Conservation (phyloP, 192 early-diverging fungal genomes). For the Backusella psychrophila region DNA sequence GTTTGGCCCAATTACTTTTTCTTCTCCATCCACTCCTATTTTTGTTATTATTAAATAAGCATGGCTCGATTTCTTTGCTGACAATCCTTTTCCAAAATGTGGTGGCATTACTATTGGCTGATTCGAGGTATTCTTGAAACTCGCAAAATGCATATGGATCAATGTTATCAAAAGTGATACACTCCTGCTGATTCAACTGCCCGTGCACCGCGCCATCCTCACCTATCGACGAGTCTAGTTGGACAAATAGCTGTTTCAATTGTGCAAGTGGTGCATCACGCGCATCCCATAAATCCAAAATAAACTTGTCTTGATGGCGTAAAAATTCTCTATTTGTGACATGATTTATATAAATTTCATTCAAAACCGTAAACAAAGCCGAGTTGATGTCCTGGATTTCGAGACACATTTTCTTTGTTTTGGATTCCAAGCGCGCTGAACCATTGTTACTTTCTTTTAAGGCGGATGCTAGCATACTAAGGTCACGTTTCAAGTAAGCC, state of each 20-base stretch:
- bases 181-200: background rate
- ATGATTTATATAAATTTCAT: background rate
- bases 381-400: background rate
- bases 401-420: background rate
- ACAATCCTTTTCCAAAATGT: background rate
- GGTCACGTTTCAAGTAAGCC: background rate
- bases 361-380: conserved; percentile 9
- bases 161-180: background rate
- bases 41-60: background rate
- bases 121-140: background rate
- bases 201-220: background rate
- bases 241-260: background rate
- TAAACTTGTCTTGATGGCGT: background rate
- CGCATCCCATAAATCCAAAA: background rate
- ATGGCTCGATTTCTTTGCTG: background rate
- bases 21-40: background rate
- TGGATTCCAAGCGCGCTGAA: background rate
- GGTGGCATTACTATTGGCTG: background rate
- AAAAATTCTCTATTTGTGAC: background rate
- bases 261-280: background rate
- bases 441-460: background rate
- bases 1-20: background rate
- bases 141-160: background rate
- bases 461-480: background rate
- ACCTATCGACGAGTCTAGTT: background rate